These are phyloP conservation scores for Pyrrhoderma lamaoense DNA, from an alignment of 1,284 basidiomycete genomes.

Conservation along the genomic window DNA sequence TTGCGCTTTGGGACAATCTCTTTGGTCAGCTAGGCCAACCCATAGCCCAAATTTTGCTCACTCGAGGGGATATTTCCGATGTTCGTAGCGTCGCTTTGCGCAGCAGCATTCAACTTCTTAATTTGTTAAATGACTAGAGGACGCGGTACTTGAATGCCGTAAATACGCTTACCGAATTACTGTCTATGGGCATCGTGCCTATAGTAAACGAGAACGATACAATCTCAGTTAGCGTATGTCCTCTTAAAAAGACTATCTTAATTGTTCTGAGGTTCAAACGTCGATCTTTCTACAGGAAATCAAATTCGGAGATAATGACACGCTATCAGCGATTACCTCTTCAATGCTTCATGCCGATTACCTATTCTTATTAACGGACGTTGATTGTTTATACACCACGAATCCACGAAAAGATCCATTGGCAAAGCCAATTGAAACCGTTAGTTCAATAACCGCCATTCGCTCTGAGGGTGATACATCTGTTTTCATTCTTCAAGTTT, in stretches of 20 bases:
- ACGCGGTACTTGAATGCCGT: slow-evolving; percentile 92
- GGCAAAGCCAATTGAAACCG: slow-evolving; percentile 76
- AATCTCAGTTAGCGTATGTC: slow-evolving; percentile 83
- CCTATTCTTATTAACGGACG: slow-evolving; percentile 94
- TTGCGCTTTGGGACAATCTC: slow-evolving; percentile 94
- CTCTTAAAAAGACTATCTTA: background rate
- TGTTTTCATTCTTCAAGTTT: background rate
- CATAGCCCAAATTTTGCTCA: slow-evolving; percentile 92
- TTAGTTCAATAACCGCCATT: slow-evolving; percentile 78
- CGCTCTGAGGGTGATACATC: slow-evolving; percentile 61
- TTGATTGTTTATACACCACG: slow-evolving; percentile 92
- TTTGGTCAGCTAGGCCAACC: slow-evolving; percentile 92
- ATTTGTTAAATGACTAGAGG: slow-evolving; percentile 41
- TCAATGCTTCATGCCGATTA: slow-evolving; percentile 98
- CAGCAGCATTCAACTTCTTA: slow-evolving; percentile 1
- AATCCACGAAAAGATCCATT: slow-evolving; percentile 88
- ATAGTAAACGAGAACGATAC: slow-evolving; percentile 98
- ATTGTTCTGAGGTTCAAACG: background rate
- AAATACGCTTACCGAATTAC: slow-evolving; percentile 84
- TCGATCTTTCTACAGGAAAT: slow-evolving; percentile 64
- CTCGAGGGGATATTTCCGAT: slow-evolving; percentile 94
- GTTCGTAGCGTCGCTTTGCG: slow-evolving; percentile 40
- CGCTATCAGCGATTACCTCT: slow-evolving; percentile 92
- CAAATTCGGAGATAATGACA: slow-evolving; percentile 99
- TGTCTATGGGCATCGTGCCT: slow-evolving; percentile 85